phyloP scores from a whole-genome alignment of 257 asterid species.

The Gentiana straminea region DNA sequence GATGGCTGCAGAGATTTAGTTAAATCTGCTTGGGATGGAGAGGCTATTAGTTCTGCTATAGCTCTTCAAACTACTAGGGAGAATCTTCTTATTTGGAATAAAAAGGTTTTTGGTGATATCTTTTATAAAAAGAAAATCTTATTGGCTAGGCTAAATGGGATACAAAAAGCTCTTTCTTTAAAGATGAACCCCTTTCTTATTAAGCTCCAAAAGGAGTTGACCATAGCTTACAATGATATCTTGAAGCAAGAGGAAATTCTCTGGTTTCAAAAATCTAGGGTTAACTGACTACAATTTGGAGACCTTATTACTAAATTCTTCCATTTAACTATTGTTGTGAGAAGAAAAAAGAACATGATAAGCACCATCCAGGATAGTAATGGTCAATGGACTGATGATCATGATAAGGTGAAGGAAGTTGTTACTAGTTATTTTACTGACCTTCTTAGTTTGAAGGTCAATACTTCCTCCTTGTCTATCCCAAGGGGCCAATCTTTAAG shows the following conservation, averaged over 20 bases:
- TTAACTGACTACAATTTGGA: background rate
- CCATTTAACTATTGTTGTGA: background rate
- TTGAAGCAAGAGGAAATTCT: background rate
- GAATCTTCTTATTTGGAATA: background rate
- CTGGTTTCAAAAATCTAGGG: background rate
- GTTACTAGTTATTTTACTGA: too few relatives aligned
- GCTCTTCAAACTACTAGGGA: too few relatives aligned
- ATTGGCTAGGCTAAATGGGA: background rate
- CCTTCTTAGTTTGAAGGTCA: too few relatives aligned
- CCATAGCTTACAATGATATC: background rate
- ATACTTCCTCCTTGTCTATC: too few relatives aligned
- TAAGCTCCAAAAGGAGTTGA: background rate
- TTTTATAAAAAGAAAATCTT: background rate
- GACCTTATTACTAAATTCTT: background rate
- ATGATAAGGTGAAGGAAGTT: background rate
- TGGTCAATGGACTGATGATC: background rate
- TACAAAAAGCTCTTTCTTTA: background rate
- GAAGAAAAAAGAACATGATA: background rate
- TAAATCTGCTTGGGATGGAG: too few relatives aligned
- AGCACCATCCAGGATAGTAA: background rate
- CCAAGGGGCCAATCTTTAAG: too few relatives aligned
- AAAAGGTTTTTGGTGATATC: background rate
- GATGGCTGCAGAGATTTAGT: background rate
- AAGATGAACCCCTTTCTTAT: background rate
- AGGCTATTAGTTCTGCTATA: too few relatives aligned